Conservation (phyloP, 176 grass and related monocot species). For the Calamus simplicifolius region DNA sequence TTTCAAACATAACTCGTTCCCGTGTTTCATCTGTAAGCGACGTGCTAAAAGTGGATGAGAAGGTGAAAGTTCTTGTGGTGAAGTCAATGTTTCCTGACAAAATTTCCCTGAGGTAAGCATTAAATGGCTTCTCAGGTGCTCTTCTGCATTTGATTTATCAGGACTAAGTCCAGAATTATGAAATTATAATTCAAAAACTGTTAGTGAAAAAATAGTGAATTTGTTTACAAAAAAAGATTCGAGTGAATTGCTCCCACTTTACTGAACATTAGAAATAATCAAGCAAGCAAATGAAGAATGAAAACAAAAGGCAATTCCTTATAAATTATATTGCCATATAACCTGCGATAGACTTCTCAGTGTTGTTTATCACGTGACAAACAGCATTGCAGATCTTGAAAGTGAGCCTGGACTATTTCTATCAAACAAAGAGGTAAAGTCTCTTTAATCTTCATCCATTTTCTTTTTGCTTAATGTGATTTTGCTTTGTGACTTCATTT, state of each 20-base stretch:
- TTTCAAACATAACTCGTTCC: constrained; percentile 71
- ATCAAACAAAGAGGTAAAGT: constrained; percentile 57
- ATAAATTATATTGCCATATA: too few species aligned
- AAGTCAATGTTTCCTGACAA: constrained; percentile 49
- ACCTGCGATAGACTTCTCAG: not conserved
- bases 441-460: not conserved
- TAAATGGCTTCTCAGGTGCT: too few species aligned
- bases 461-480: constrained; percentile 4
- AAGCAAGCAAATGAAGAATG: too few species aligned
- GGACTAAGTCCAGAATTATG: too few species aligned
- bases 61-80: constrained; percentile 83
- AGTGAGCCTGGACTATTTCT: constrained; percentile 73
- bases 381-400: constrained; percentile 86
- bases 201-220: too few species aligned
- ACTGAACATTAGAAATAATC: too few species aligned
- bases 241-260: too few species aligned
- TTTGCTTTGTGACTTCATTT: not conserved
- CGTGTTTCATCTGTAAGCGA: constrained; percentile 56
- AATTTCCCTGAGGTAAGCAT: too few species aligned
- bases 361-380: constrained; percentile 7
- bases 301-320: too few species aligned
- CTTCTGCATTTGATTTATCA: too few species aligned
- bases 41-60: constrained; percentile 63
- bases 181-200: too few species aligned
- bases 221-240: too few species aligned